Conservation (phyloP, 345 rosid genomes). For the Pistacia atlantica region DNA sequence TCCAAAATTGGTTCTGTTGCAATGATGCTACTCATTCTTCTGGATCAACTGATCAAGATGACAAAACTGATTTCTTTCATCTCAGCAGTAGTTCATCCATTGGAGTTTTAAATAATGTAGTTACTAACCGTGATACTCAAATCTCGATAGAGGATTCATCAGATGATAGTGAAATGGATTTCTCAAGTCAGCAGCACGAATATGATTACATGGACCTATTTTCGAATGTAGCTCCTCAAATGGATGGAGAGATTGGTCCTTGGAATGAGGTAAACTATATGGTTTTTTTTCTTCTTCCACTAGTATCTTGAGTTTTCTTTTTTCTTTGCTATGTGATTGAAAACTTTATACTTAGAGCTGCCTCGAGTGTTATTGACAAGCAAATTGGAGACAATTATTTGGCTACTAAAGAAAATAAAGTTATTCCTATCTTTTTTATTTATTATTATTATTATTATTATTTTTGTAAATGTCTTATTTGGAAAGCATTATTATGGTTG, state of each 20-base stretch:
- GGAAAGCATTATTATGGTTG: neutral
- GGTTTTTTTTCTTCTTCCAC: neutral
- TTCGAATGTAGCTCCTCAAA: slow-evolving; percentile 33
- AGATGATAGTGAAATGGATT: slow-evolving; percentile 67
- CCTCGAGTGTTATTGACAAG: neutral
- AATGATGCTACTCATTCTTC: slow-evolving; percentile 44
- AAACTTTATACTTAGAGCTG: neutral
- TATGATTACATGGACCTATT: slow-evolving; percentile 39
- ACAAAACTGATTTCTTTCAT: slow-evolving; percentile 30
- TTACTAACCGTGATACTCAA: slow-evolving; percentile 33
- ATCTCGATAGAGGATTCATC: slow-evolving; percentile 46
- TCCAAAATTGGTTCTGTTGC: slow-evolving; percentile 71
- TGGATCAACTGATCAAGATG: slow-evolving; percentile 40
- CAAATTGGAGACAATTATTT: neutral
- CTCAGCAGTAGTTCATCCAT: slow-evolving; percentile 22
- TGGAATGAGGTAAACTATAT: slow-evolving; percentile 55
- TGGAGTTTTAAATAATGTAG: slow-evolving; percentile 26
- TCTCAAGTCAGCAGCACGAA: slow-evolving; percentile 47
- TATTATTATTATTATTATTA: too few relatives aligned
- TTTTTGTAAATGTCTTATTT: neutral
- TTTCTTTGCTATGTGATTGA: neutral
- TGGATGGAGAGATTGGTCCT: slow-evolving; percentile 40
- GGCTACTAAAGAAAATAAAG: neutral
- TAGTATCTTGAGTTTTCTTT: too few relatives aligned
- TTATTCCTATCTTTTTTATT: neutral